Conservation (phyloP, 2,329 filamentous ascomycete species). For the Talaromyces sp. region DNA sequence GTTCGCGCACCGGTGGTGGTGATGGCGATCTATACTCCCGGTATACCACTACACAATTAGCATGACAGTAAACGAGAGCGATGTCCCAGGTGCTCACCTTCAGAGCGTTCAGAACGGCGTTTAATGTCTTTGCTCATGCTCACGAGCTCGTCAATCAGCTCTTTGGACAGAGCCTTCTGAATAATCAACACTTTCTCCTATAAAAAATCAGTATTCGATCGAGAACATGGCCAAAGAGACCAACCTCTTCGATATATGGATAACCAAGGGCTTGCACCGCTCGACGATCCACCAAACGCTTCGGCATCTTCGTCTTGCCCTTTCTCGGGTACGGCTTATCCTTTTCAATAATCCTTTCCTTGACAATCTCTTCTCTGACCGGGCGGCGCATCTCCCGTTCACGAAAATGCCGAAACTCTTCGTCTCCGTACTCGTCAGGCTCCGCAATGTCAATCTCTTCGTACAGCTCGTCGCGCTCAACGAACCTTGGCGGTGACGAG, state of each 20-base stretch:
- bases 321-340: constrained; percentile 66
- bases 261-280: constrained; percentile 83
- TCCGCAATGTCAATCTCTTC: constrained; percentile 69
- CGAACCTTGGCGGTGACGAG: constrained; percentile 55
- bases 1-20: constrained; percentile 16
- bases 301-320: constrained; percentile 86
- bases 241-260: constrained; percentile 80
- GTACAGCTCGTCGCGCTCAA: constrained; percentile 53
- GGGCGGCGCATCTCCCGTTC: constrained; percentile 52
- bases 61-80: not conserved
- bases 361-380: constrained; percentile 28
- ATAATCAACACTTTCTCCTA: constrained; percentile 79
- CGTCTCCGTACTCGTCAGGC: constrained; percentile 66
- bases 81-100: constrained; percentile 25
- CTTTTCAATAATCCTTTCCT: constrained; percentile 37
- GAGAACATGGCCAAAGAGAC: not conserved
- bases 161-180: constrained; percentile 77
- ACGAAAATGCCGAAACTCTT: constrained; percentile 65
- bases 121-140: constrained; percentile 67
- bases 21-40: constrained; percentile 20
- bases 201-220: not conserved
- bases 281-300: constrained; percentile 71
- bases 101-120: constrained; percentile 31
- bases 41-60: constrained; percentile 1
- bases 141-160: constrained; percentile 88